These are phyloP conservation scores for Phialocephala sp. DNA, from an alignment of 2,329 filamentous ascomycete genomes.

Conservation along the genomic window DNA sequence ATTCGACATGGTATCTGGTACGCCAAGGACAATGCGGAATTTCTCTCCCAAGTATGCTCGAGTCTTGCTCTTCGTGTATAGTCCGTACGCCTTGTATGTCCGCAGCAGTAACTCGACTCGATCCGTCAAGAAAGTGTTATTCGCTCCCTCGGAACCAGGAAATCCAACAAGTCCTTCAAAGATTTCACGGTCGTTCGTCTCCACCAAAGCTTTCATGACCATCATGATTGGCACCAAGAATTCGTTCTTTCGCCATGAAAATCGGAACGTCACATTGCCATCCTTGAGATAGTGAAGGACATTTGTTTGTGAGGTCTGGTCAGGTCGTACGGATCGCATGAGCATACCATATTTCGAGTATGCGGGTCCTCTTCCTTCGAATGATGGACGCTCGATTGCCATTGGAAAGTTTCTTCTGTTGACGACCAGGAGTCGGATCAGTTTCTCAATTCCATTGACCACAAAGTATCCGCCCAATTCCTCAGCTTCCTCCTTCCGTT, in stretches of 20 bases:
- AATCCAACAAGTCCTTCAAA: conserved; percentile 90
- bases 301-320: conserved; percentile 97
- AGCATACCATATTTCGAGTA: conserved; percentile 93
- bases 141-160: conserved; percentile 74
- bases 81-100: conserved; percentile 88
- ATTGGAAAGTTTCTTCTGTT: conserved; percentile 93
- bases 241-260: conserved; percentile 97
- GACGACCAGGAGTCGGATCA: conserved; percentile 90
- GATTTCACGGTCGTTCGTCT: conserved; percentile 96
- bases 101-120: conserved; percentile 89
- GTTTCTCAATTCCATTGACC: conserved; percentile 96
- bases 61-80: conserved; percentile 83
- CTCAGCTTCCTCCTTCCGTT: conserved; percentile 92
- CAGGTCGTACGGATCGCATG: conserved; percentile 89
- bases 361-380: conserved; percentile 81
- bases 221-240: conserved; percentile 96
- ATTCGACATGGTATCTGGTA: conserved; percentile 83
- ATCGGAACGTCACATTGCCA: conserved; percentile 95
- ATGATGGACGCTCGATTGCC: conserved; percentile 90
- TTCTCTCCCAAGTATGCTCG: conserved; percentile 87
- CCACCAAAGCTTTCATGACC: conserved; percentile 91
- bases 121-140: conserved; percentile 93
- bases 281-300: conserved; percentile 95
- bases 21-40: conserved; percentile 85
- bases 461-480: conserved; percentile 97